Conservation (phyloP, 1,284 basidiomycete species). For the Naganishia sp. region DNA sequence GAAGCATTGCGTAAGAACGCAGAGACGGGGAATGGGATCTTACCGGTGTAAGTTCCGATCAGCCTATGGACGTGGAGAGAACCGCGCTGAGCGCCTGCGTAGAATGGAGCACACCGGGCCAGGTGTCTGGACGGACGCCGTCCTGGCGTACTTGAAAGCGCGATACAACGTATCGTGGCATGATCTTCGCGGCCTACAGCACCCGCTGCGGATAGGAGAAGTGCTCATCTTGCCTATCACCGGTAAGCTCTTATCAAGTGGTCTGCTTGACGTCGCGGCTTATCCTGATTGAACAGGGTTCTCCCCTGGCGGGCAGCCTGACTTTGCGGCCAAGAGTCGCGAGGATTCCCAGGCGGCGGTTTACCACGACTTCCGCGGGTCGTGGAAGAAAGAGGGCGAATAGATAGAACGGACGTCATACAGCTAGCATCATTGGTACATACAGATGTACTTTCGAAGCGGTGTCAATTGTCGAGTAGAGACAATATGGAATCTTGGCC, state of each 20-base stretch:
- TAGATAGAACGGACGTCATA: neutral
- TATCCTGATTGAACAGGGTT: conserved; percentile 35
- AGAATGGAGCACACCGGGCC: conserved; percentile 55
- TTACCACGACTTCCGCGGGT: conserved; percentile 39
- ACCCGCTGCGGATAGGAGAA: conserved; percentile 52
- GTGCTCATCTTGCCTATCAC: conserved; percentile 53
- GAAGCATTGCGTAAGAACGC: conserved; percentile 33
- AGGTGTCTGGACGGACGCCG: conserved; percentile 33
- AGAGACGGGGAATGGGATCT: conserved; percentile 32
- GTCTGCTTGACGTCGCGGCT: neutral
- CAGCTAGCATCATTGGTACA: no score
- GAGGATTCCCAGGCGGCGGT: conserved; percentile 45
- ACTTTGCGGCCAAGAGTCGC: conserved; percentile 40
- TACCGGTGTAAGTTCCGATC: conserved; percentile 19
- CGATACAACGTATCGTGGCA: conserved; percentile 53
- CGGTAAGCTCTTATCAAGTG: conserved; percentile 5
- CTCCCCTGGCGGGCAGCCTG: conserved; percentile 46
- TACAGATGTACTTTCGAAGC: no score
- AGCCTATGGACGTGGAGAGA: neutral
- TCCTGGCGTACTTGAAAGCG: conserved; percentile 46
- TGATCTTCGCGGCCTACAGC: conserved; percentile 44
- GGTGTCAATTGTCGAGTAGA: no score
- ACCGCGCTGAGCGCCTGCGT: neutral
- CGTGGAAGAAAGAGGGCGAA: conserved; percentile 19
- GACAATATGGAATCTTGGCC: no score